phyloP scores from a whole-genome alignment of 164 flowering plant species.

The Buxus sempervirens region DNA sequence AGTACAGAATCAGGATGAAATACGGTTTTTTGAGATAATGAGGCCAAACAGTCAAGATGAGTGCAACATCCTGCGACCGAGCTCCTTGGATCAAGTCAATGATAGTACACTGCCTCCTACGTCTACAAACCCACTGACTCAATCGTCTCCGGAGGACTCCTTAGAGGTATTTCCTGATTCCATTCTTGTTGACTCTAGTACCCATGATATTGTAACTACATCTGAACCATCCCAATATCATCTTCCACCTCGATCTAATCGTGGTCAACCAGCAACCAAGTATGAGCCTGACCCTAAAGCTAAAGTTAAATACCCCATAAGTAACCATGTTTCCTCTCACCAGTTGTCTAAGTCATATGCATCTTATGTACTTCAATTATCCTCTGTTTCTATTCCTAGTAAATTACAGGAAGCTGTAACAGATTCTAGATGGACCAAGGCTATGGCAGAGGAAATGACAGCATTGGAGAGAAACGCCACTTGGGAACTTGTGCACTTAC shows the following conservation, averaged over 20 bases:
- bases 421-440: not conserved
- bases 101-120: conserved; percentile 5
- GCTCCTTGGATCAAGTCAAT: not conserved
- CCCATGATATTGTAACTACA: not conserved
- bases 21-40: not conserved
- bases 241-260: not conserved
- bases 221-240: not conserved
- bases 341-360: conserved; percentile 4
- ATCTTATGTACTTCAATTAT: conserved; percentile 1
- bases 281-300: conserved; percentile 1
- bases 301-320: conserved; percentile 5
- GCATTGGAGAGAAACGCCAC: not conserved
- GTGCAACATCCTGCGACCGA: too few species aligned
- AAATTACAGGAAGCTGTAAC: not conserved
- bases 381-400: not conserved
- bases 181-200: not conserved
- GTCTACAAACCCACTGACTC: not conserved
- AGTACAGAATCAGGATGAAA: conserved; percentile 1
- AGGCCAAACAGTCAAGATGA: not conserved
- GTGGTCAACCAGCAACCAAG: not conserved
- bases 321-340: conserved; percentile 1
- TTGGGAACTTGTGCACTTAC: conserved; percentile 7
- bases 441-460: conserved; percentile 1
- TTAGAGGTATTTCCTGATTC: not conserved
- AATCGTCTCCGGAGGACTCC: not conserved